These are phyloP conservation scores for Aspergillus funiculosus DNA, from an alignment of 495 filamentous ascomycete species.

Conservation along the genomic window DNA sequence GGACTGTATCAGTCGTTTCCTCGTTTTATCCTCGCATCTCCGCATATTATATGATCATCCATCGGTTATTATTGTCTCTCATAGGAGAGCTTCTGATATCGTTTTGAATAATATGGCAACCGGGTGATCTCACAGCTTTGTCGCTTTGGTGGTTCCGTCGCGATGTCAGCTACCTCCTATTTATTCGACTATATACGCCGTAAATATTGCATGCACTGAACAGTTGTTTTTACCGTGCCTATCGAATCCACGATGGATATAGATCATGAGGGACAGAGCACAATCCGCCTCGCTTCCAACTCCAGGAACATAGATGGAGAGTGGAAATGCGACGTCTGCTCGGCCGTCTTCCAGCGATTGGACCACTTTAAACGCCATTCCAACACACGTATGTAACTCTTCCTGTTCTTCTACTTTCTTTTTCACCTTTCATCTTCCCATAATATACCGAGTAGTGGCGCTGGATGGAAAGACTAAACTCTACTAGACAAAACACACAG, in stretches of 20 bases:
- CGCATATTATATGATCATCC: background rate
- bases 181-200: no score
- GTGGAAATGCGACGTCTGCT: constrained; percentile 30
- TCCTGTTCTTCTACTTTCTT: background rate
- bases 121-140: no score
- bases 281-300: background rate
- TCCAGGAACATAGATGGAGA: background rate
- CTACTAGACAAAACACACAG: constrained; percentile 21
- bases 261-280: background rate
- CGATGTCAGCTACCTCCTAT: no score
- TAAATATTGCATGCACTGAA: no score
- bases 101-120: no score
- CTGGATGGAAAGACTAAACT: no score
- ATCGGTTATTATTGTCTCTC: constrained; percentile 1
- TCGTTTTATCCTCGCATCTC: background rate
- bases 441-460: no score
- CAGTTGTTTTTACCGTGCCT: background rate
- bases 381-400: constrained; percentile 27
- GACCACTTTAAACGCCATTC: constrained; percentile 33
- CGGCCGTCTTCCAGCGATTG: constrained; percentile 25
- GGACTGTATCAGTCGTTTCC: background rate
- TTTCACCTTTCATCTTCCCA: no score
- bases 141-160: no score
- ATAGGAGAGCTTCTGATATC: no score
- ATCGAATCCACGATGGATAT: background rate